A percentile compares a stretch with the other conserved stretches of the same genome.
These are phyloP conservation scores for Allomyces macrogynus DNA, from an alignment of 192 early-diverging fungal species.

Conservation along the genomic window DNA sequence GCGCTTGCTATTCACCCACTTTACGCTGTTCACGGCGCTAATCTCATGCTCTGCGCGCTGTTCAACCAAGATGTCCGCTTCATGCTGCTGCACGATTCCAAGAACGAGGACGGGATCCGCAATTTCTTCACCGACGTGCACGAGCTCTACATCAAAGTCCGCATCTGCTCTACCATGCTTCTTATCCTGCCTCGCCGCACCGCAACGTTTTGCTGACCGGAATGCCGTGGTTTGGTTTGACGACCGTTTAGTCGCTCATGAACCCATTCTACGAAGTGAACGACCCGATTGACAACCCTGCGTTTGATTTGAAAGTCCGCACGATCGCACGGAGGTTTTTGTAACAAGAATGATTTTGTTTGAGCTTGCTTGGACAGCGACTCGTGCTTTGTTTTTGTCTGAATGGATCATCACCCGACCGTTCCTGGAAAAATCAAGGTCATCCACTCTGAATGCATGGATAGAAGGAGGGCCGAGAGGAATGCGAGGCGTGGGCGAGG, in stretches of 20 bases:
- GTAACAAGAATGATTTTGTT: too few relatives aligned
- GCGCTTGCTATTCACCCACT: neutral
- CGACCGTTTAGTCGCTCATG: constrained; percentile 39
- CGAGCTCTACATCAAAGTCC: constrained; percentile 75
- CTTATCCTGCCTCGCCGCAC: neutral
- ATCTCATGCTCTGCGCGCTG: neutral
- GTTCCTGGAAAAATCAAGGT: too few relatives aligned
- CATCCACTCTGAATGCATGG: too few relatives aligned
- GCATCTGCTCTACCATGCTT: neutral
- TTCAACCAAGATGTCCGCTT: constrained; percentile 38
- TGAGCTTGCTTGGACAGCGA: too few relatives aligned
- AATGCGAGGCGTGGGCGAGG: too few relatives aligned
- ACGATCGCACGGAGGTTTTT: too few relatives aligned
- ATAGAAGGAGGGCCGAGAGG: too few relatives aligned
- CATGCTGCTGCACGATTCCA: constrained; percentile 62
- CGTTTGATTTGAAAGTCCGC: constrained; percentile 64
- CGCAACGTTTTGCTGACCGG: neutral
- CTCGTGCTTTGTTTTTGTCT: too few relatives aligned
- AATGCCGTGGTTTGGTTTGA: constrained; percentile 11
- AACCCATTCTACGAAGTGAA: constrained; percentile 85
- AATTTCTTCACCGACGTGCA: constrained; percentile 66
- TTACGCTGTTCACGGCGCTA: neutral
- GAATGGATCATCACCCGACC: too few relatives aligned
- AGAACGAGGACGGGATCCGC: constrained; percentile 54
- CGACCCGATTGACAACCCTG: constrained; percentile 47